Evolutionary conservation across 2,329 filamentous ascomycete species (phyloP), one percentile per base, ranked within the genome.

Genomic region (Arthrinium phaeospermum): DNA sequence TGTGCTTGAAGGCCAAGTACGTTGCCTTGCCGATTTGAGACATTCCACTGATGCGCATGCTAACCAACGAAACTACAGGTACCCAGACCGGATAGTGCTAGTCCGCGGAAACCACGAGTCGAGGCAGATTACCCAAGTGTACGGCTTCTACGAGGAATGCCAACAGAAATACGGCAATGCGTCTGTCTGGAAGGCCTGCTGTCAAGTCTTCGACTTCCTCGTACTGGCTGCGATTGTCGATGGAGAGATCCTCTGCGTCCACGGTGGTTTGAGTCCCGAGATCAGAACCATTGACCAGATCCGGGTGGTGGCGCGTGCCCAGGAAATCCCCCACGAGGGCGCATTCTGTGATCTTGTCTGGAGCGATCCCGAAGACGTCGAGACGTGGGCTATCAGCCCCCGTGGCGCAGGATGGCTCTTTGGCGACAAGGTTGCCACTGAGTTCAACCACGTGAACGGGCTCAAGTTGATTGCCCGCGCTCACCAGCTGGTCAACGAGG

Each of bases 101-200:
- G 98, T 99, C 76, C 94, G 96, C 76, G 96, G 96, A 75, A 99
- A 99, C 83, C 96, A 99, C 85, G 96, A 99, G 84, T 98, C 95
- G 37, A 92, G 96, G 75, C 96, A 97, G 79, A 97, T 99, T 75
- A 99, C 96, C 12, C 96, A 99, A 80, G 98, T 97, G 30, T 99
- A 99, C 82, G 96, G 96, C 71, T 99, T 99, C 84, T 99, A 99
- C 83, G 98, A 97, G 73, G 96, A 99, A 82, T 99, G 96, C 83
- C 95, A 95, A 71, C 93, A 96, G 79, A 99, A 99, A 84, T 99
- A 99, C 82, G 96, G 96, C 80, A 98, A 98, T 80, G 95, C 96
- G 16, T 98, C 97, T 68, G 96, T 99, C n/a, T 99, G 96, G 96
- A 97, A 99, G 83, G 96, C 98, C 73, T 99, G 98, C 83, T 99